Evolutionary conservation across 2,329 filamentous ascomycete species (phyloP).

Genomic region (Aspergillus ibericus): DNA sequence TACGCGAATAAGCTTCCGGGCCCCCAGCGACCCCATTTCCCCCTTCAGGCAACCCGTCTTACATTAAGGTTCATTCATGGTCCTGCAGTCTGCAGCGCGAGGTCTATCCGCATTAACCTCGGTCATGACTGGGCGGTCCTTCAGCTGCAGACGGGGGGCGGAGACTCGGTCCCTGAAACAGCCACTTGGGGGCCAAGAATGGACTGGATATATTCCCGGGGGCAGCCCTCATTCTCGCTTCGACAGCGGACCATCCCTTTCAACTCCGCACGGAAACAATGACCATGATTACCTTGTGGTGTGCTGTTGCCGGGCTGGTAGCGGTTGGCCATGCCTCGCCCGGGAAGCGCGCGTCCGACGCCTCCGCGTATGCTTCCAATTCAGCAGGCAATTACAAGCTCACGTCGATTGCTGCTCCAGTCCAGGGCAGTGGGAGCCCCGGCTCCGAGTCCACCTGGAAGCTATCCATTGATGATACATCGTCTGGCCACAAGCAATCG

Average conservation of each 20-base stretch:
- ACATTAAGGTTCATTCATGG: background rate
- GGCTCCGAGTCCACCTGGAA: conserved; percentile 27
- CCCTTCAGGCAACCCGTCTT: background rate
- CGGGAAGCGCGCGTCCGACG: conserved; percentile 18
- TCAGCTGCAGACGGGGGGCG: background rate
- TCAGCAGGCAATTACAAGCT: conserved; percentile 28
- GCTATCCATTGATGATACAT: conserved; percentile 27
- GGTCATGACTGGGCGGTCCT: background rate
- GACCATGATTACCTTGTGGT: background rate
- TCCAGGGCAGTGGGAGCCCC: conserved; percentile 21
- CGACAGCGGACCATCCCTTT: background rate
- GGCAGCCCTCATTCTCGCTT: background rate
- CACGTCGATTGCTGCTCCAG: conserved; percentile 19
- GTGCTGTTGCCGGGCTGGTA: conserved; percentile 8
- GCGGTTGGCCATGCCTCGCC: conserved; percentile 13
- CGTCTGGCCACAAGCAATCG: conserved; percentile 27
- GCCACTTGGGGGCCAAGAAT: background rate
- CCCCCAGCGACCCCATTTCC: background rate
- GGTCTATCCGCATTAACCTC: background rate
- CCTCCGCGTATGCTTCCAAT: conserved; percentile 30
- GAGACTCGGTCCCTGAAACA: background rate
- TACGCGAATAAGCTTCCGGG: background rate
- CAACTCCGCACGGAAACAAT: background rate
- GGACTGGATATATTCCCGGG: background rate
- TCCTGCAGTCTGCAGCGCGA: background rate